A percentile compares a stretch with the other conserved stretches of the same genome.
These are phyloP conservation scores for Trichopus zeylanicus DNA, from an alignment of 116 monocot species.

Conservation along the genomic window DNA sequence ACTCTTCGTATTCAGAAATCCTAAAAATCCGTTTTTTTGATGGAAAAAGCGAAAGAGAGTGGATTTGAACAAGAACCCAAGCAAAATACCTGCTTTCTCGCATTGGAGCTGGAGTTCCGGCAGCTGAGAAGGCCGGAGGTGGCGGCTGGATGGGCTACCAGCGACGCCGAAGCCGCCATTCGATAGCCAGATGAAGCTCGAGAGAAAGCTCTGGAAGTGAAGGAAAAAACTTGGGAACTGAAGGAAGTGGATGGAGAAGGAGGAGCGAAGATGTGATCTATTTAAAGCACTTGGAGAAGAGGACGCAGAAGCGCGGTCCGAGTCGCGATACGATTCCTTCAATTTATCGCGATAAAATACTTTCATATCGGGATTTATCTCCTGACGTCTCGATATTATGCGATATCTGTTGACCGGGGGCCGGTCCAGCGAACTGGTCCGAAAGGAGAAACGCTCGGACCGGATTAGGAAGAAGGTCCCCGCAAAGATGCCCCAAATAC, in stretches of 20 bases:
- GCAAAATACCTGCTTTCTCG: slow-evolving; percentile 23
- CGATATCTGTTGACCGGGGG: not conserved
- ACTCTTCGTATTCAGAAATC: too few species aligned
- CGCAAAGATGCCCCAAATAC: too few species aligned
- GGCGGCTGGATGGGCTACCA: not conserved
- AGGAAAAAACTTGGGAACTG: not conserved
- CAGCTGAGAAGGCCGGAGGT: slow-evolving; percentile 7
- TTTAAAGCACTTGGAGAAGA: slow-evolving; percentile 2
- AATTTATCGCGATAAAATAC: not conserved
- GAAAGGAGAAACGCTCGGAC: too few species aligned
- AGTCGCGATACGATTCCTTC: not conserved
- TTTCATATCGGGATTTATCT: too few species aligned
- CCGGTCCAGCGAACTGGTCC: not conserved
- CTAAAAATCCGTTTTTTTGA: not conserved
- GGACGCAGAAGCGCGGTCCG: too few species aligned
- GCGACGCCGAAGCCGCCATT: slow-evolving; percentile 23
- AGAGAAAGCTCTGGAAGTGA: slow-evolving; percentile 2
- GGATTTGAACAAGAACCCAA: not conserved
- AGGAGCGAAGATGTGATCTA: slow-evolving; percentile 4
- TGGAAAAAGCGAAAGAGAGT: not conserved
- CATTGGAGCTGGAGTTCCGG: not conserved
- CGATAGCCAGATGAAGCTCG: not conserved
- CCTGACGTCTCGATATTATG: not conserved
- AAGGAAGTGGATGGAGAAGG: not conserved
- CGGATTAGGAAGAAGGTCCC: too few species aligned